Conservation (phyloP, 768 basidiomycete species). For the Amanita molliuscula region DNA sequence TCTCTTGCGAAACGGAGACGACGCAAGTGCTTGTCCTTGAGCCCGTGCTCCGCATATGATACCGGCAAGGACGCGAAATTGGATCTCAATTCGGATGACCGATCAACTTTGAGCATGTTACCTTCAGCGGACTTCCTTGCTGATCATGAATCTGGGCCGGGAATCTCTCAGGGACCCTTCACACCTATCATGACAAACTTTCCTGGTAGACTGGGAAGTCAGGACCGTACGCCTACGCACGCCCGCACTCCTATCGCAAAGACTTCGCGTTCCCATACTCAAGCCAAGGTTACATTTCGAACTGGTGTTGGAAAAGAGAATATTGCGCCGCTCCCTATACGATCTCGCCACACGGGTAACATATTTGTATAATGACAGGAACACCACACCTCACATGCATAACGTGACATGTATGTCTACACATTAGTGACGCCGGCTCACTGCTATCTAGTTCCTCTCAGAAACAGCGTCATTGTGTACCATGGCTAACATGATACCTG, state of each 20-base stretch:
- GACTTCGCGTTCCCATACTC: not conserved
- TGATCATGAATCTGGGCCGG: not conserved
- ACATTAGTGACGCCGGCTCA: not conserved
- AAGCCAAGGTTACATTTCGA: not conserved
- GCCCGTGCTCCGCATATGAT: not conserved
- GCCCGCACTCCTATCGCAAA: not conserved
- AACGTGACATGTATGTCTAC: not conserved
- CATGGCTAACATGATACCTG: no score
- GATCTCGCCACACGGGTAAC: not conserved
- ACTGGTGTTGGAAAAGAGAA: not conserved
- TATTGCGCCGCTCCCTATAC: not conserved
- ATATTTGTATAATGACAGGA: not conserved
- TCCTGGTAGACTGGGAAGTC: not conserved
- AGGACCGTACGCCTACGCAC: constrained; percentile 1
- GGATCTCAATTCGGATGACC: not conserved
- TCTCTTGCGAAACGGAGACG: not conserved
- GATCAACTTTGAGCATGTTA: not conserved
- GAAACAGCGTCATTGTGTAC: no score
- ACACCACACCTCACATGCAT: not conserved
- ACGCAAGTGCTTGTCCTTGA: not conserved
- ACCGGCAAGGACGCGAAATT: not conserved
- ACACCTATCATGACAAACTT: not conserved
- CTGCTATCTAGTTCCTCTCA: no score
- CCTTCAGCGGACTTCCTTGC: not conserved
- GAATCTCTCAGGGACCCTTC: not conserved